These are phyloP conservation scores for Staphylotrichum longicolle DNA, from an alignment of 495 filamentous ascomycete genomes.

Conservation along the genomic window DNA sequence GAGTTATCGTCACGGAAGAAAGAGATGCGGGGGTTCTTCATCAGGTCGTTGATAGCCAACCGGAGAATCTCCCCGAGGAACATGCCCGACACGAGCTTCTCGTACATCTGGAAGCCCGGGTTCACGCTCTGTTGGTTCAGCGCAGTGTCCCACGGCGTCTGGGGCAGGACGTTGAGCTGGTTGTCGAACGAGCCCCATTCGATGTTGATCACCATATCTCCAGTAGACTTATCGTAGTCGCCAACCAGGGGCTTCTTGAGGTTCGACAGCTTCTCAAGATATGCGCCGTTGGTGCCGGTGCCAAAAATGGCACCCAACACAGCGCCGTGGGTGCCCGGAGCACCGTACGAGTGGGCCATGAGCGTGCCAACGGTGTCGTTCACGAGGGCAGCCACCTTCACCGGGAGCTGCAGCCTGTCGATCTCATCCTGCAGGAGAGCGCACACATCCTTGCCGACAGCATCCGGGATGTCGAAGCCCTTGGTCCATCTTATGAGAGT, in stretches of 20 bases:
- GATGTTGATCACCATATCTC: constrained; percentile 95
- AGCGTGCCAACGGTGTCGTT: constrained; percentile 97
- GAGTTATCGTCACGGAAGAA: constrained; percentile 70
- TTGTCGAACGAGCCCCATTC: constrained; percentile 99
- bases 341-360: constrained; percentile 95
- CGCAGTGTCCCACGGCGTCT: constrained; percentile 75
- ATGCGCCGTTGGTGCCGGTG: constrained; percentile 93
- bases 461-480: constrained; percentile 92
- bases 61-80: constrained; percentile 94
- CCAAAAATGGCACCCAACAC: constrained; percentile 91
- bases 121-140: constrained; percentile 82
- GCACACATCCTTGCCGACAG: constrained; percentile 92
- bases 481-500: constrained; percentile 96
- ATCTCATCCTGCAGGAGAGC: constrained; percentile 87
- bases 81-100: constrained; percentile 98
- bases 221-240: constrained; percentile 76
- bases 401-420: constrained; percentile 79
- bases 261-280: constrained; percentile 71
- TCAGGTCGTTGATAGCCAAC: constrained; percentile 64
- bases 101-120: constrained; percentile 97
- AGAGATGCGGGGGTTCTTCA: constrained; percentile 57
- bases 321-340: constrained; percentile 81
- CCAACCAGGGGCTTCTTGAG: constrained; percentile 64
- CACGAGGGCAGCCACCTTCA: constrained; percentile 89
- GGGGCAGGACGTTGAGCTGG: constrained; percentile 78